Percentiles rank a stretch among this genome's conserved stretches.
These are phyloP conservation scores for Drechslerella stenobrocha DNA, from an alignment of 2,329 filamentous ascomycete genomes.

Conservation along the genomic window DNA sequence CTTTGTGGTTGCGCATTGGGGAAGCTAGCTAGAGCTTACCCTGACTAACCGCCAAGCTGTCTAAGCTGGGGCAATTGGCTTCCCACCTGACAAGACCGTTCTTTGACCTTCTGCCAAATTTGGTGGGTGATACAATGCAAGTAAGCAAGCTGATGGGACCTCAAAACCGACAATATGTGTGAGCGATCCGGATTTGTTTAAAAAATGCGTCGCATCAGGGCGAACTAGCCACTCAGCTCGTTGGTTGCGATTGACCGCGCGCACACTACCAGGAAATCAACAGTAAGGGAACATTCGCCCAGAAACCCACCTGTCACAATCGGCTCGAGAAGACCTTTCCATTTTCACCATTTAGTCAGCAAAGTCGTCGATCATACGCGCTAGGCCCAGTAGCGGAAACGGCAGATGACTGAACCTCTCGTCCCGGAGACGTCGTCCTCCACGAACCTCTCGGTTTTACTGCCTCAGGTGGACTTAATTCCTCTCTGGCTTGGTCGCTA, in stretches of 20 bases:
- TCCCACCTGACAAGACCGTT: neutral
- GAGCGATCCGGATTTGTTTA: slow-evolving; percentile 34
- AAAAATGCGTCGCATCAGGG: slow-evolving; percentile 15
- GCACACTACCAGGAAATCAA: too few relatives aligned
- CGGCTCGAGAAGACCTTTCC: too few relatives aligned
- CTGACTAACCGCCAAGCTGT: neutral
- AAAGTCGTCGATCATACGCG: too few relatives aligned
- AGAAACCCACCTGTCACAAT: too few relatives aligned
- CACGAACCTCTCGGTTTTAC: too few relatives aligned
- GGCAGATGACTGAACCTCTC: too few relatives aligned
- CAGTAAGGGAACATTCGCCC: too few relatives aligned
- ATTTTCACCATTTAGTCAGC: too few relatives aligned
- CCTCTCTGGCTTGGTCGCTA: too few relatives aligned
- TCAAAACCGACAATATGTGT: neutral
- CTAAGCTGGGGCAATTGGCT: neutral
- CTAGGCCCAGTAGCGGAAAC: too few relatives aligned
- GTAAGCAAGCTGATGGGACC: slow-evolving; percentile 14
- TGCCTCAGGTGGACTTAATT: too few relatives aligned
- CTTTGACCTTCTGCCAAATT: neutral
- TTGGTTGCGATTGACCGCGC: slow-evolving; percentile 1
- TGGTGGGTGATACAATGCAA: slow-evolving; percentile 14
- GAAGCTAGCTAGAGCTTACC: neutral
- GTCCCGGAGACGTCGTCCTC: too few relatives aligned
- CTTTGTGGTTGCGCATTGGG: neutral
- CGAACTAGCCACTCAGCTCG: neutral